Conservation (phyloP, 2,329 filamentous ascomycete genomes). For the Lachnellula hyalina region DNA sequence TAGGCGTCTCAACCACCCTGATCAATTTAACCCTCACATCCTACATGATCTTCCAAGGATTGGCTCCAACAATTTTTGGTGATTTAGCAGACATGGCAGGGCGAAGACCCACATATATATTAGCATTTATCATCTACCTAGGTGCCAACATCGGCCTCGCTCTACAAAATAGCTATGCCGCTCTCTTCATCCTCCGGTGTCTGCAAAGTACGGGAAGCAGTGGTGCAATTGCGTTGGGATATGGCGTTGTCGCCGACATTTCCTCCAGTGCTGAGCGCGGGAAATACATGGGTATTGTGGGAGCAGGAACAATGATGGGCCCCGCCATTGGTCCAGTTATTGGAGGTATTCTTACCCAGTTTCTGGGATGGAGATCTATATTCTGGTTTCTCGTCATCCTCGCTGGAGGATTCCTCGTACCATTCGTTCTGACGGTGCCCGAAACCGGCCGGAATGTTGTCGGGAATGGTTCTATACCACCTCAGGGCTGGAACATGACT, state of each 20-base stretch:
- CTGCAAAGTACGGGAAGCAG: conserved; percentile 53
- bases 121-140: conserved; percentile 51
- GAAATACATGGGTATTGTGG: conserved; percentile 65
- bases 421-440: conserved; percentile 27
- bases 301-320: conserved; percentile 45
- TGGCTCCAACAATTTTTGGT: conserved; percentile 53
- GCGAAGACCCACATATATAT: conserved; percentile 49
- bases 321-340: conserved; percentile 46
- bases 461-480: conserved; percentile 44
- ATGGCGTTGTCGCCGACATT: conserved; percentile 68
- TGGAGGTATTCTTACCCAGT: conserved; percentile 42
- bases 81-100: conserved; percentile 52
- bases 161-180: conserved; percentile 44
- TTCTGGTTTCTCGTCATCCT: conserved; percentile 51
- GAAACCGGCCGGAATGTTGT: conserved; percentile 32
- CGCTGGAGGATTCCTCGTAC: conserved; percentile 35
- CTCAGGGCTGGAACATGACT: conserved; percentile 54
- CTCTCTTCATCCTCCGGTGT: conserved; percentile 50
- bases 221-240: conserved; percentile 61
- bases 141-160: conserved; percentile 52
- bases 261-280: conserved; percentile 65
- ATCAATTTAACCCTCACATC: conserved; percentile 31
- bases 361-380: conserved; percentile 45
- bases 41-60: conserved; percentile 49
- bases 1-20: conserved; percentile 27